phyloP scores from a whole-genome alignment of 2,329 filamentous ascomycete genomes.

The Fusarium sp. region DNA sequence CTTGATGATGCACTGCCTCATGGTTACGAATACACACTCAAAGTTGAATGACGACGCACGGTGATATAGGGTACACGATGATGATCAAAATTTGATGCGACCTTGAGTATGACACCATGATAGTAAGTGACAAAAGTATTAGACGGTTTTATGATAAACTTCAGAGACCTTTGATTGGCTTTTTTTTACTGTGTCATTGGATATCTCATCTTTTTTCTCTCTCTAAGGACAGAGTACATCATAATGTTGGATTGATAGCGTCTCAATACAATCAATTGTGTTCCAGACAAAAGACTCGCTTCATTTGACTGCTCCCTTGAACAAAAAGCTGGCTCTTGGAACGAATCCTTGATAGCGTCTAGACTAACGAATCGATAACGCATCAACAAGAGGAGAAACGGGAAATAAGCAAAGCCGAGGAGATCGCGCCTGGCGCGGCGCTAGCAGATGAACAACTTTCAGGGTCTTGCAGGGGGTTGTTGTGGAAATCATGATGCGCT shows the following conservation, averaged over 20 bases:
- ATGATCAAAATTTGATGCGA: slow-evolving; percentile 2
- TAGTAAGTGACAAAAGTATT: background rate
- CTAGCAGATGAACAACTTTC: slow-evolving; percentile 23
- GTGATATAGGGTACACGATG: slow-evolving; percentile 6
- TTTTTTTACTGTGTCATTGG: background rate
- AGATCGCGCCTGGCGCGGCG: slow-evolving; percentile 28
- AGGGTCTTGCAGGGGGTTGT: slow-evolving; percentile 35
- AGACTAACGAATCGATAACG: slow-evolving; percentile 17
- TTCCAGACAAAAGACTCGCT: background rate
- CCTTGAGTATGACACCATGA: background rate
- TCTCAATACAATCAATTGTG: background rate
- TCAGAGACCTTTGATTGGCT: background rate
- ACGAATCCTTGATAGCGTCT: slow-evolving; percentile 15
- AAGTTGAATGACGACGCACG: background rate
- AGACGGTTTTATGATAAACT: background rate
- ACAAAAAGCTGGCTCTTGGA: slow-evolving; percentile 9
- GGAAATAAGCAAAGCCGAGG: slow-evolving; percentile 29
- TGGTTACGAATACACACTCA: background rate
- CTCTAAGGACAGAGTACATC: background rate
- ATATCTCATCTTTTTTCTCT: background rate
- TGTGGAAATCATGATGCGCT: slow-evolving; percentile 14
- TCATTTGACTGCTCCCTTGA: slow-evolving; percentile 5
- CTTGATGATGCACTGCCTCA: background rate
- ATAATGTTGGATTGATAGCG: background rate
- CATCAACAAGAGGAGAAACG: slow-evolving; percentile 8